These are phyloP conservation scores for Alopecurus myosuroides DNA, from an alignment of 176 grass and related monocot species.

Conservation along the genomic window DNA sequence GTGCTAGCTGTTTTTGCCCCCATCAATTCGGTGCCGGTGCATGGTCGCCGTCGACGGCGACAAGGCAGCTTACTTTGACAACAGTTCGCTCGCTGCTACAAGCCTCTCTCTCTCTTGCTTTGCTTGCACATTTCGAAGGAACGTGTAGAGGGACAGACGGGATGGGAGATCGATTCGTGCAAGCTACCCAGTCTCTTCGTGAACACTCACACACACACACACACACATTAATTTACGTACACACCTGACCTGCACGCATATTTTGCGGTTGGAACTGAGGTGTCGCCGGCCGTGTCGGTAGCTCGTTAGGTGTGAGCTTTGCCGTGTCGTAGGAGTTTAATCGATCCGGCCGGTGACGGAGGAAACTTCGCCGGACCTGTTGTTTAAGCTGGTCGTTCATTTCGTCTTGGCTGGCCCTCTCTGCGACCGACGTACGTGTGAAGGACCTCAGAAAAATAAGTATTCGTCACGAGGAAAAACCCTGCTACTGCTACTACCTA, in stretches of 20 bases:
- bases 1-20: not conserved
- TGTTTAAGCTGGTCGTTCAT: not conserved
- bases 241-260: not conserved
- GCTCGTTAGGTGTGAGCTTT: not conserved
- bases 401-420: not conserved
- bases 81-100: not conserved
- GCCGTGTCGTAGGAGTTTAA: not conserved
- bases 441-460: not conserved
- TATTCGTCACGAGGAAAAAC: not conserved
- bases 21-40: conserved; percentile 24
- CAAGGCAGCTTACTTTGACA: not conserved
- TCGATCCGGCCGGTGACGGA: not conserved
- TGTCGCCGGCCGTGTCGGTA: not conserved
- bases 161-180: not conserved
- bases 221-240: not conserved
- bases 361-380: conserved; percentile 7
- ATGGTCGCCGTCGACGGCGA: conserved; percentile 25
- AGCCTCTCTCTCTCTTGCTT: not conserved
- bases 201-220: not conserved
- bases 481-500: not conserved
- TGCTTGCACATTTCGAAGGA: not conserved
- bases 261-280: not conserved
- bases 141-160: not conserved
- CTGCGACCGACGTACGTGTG: not conserved
- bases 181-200: not conserved